A percentile compares a stretch with the other conserved stretches of the same genome.
These are phyloP conservation scores for Plectranthus barbatus DNA, from an alignment of 257 asterid genomes.

Conservation along the genomic window DNA sequence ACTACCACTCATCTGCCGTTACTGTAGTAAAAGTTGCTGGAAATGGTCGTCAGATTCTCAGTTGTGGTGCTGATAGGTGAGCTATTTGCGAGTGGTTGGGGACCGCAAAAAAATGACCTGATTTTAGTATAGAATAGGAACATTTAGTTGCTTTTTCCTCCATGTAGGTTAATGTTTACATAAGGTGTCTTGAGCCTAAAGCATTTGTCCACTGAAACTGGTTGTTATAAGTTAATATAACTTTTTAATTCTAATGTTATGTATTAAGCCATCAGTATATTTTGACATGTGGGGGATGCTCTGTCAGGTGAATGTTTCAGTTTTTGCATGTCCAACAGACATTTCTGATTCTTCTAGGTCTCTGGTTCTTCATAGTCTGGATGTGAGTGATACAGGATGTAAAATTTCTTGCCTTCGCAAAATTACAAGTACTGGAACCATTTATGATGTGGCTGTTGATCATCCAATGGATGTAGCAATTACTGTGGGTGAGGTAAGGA, in stretches of 20 bases:
- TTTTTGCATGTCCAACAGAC: slow-evolving; percentile 5
- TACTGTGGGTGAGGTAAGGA: slow-evolving; percentile 46
- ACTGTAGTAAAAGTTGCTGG: slow-evolving; percentile 39
- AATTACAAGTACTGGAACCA: slow-evolving; percentile 32
- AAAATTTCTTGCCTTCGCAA: slow-evolving; percentile 31
- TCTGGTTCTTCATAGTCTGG: slow-evolving; percentile 45
- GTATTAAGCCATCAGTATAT: neutral
- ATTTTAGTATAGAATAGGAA: neutral
- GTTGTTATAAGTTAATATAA: neutral
- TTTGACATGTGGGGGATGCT: neutral
- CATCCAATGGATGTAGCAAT: slow-evolving; percentile 34
- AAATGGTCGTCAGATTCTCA: slow-evolving; percentile 47
- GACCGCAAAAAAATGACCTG: neutral
- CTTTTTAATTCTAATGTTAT: neutral
- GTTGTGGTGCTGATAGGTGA: slow-evolving; percentile 54
- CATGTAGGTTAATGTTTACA: neutral
- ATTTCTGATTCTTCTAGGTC: slow-evolving; percentile 32
- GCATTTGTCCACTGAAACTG: slow-evolving; percentile 1
- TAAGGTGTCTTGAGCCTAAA: neutral
- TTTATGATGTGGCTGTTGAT: slow-evolving; percentile 41
- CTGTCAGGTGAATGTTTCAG: slow-evolving; percentile 6
- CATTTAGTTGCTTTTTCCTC: neutral
- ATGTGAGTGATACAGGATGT: slow-evolving; percentile 30
- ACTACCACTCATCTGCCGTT: slow-evolving; percentile 46
- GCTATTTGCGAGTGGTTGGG: slow-evolving; percentile 13